phyloP scores from a whole-genome alignment of 164 flowering plant genomes.

The Vitis vinifera region DNA sequence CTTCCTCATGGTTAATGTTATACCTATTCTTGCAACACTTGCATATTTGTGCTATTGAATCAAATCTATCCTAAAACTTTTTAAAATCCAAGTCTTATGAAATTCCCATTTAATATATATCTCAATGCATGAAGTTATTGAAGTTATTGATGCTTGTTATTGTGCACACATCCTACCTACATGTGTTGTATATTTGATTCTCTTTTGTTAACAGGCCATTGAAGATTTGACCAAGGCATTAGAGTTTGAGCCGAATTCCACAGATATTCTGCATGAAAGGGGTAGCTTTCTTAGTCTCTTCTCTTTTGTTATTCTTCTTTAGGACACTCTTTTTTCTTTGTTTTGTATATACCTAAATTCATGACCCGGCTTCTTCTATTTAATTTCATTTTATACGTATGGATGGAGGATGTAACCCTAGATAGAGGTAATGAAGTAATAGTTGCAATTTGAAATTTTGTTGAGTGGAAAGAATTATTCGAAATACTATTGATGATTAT shows the following conservation, averaged over 20 bases:
- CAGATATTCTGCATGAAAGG: constrained; percentile 93
- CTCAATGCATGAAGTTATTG: neutral
- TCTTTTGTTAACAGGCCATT: constrained; percentile 67
- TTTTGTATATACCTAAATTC: neutral
- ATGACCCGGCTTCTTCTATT: neutral
- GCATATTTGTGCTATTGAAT: neutral
- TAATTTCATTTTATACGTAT: neutral
- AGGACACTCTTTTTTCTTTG: neutral
- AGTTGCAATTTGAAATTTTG: no score
- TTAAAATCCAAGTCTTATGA: no score
- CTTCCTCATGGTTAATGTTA: neutral
- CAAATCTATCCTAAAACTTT: neutral
- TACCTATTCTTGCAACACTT: neutral
- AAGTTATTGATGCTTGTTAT: constrained; percentile 3
- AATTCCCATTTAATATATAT: no score
- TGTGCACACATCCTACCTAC: neutral
- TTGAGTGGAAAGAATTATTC: no score
- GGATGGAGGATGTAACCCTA: no score
- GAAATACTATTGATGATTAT: neutral
- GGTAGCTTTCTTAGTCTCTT: constrained; percentile 41
- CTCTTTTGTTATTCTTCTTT: neutral
- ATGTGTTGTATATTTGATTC: constrained; percentile 6
- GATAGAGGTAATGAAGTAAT: no score
- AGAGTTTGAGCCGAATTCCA: constrained; percentile 78
- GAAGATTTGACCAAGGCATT: constrained; percentile 85